Evolutionary conservation across 257 asterid genomes (phyloP), one percentile per base, ranked within the genome.

Genomic region (Mentha longifolia): DNA sequence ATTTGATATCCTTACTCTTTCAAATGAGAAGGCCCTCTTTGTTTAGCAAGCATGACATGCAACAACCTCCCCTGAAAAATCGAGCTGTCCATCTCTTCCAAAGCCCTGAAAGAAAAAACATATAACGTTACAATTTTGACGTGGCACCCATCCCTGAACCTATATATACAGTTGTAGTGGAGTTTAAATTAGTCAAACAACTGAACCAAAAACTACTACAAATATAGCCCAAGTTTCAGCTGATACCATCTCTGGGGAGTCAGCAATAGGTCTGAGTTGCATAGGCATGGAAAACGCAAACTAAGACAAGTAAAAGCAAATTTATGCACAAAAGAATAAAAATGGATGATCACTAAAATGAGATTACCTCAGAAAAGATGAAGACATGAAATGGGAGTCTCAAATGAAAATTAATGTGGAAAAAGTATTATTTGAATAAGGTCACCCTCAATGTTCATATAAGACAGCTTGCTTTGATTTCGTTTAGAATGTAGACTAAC

Each of bases 21-120:
- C 54, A 66, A 55, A 70, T 74, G 79, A 66, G 86, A 49, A 77
- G 79, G 74, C 69, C 65, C 66, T 66, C 84, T 87, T 71, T 82
- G 89, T 73, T 87, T 85, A 68, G 98, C 99, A 51, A 87, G 93
- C 96, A 88, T 86, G 78, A 95, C 90, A 79, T 92, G 97, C 86
- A 95, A 76, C 72, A 95, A 68, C 84, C 98, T 88, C 71, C 99
- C 99, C 80, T 95, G 99, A 74, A 95, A 95, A 79, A 74, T 84
- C 54, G 95, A 85, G 74, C 69, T 80, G 74, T 95, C 95, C 90
- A 81, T 84, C 92, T 89, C 93, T 65, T 81, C 82, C 65, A 95
- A 73, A 50, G 97, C 99, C 93, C 97, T 92, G 85, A 52, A 77
- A 68, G n/a, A 51, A 10, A 19, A 60, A 39, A 47, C 3, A 31